phyloP scores from a whole-genome alignment of 2,329 filamentous ascomycete genomes.

The Cercospora sp. region DNA sequence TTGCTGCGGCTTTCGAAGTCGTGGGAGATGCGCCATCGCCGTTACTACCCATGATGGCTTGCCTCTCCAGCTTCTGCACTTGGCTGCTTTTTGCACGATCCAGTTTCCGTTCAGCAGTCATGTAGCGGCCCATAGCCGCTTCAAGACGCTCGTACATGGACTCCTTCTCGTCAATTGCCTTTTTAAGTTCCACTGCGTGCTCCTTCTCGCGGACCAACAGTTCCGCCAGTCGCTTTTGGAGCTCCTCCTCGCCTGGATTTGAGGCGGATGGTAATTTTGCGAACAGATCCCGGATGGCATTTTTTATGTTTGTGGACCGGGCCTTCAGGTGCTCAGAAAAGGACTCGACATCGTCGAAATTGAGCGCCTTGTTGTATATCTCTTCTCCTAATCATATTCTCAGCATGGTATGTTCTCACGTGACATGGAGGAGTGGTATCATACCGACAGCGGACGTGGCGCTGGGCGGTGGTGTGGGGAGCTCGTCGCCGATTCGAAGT shows the following conservation, averaged over 20 bases:
- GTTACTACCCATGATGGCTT: constrained; percentile 71
- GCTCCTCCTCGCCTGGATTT: constrained; percentile 64
- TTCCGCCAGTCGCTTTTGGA: constrained; percentile 73
- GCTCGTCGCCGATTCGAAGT: constrained; percentile 43
- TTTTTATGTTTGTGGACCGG: constrained; percentile 73
- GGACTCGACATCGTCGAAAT: constrained; percentile 56
- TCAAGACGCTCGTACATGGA: constrained; percentile 79
- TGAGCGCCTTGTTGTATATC: constrained; percentile 52
- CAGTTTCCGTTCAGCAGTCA: constrained; percentile 92
- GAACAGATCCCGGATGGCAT: constrained; percentile 71
- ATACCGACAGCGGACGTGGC: constrained; percentile 36
- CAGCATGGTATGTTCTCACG: constrained; percentile 35
- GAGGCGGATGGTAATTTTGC: constrained; percentile 51
- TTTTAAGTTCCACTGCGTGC: constrained; percentile 33
- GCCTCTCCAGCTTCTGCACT: constrained; percentile 87
- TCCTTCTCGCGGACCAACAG: constrained; percentile 79
- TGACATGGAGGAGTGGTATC: constrained; percentile 26
- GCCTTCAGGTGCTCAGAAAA: constrained; percentile 80
- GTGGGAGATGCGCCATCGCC: constrained; percentile 46
- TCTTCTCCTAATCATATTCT: constrained; percentile 38
- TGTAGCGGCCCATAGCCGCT: constrained; percentile 82
- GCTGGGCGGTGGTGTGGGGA: constrained; percentile 36
- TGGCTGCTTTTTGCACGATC: constrained; percentile 86
- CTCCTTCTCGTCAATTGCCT: constrained; percentile 35
- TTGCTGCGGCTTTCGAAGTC: constrained; percentile 39